phyloP scores from a whole-genome alignment of 257 asterid species.

The Salvia miltiorrhiza region DNA sequence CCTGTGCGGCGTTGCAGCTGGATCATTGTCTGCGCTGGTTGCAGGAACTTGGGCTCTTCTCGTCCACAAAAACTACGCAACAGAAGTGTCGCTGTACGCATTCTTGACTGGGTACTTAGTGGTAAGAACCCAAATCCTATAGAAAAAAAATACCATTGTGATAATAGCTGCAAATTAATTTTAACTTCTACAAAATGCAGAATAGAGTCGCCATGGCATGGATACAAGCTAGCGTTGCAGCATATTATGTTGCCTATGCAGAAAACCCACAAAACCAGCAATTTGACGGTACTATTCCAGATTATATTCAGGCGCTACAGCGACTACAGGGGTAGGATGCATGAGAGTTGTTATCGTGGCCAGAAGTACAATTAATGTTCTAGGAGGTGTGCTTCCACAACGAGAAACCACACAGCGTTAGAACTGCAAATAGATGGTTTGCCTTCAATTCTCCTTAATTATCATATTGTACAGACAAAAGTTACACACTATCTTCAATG shows the following conservation, averaged over 20 bases:
- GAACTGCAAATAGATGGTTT: not conserved
- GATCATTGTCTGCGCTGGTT: slow-evolving; percentile 38
- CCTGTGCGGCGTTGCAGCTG: slow-evolving; percentile 42
- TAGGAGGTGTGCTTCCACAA: not conserved
- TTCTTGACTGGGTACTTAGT: slow-evolving; percentile 46
- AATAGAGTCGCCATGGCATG: slow-evolving; percentile 49
- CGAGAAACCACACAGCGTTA: not conserved
- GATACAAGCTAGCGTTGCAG: slow-evolving; percentile 48
- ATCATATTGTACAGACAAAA: not conserved
- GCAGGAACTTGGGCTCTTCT: slow-evolving; percentile 44
- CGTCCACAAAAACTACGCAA: slow-evolving; percentile 33
- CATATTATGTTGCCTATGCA: slow-evolving; percentile 50
- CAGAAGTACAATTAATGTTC: not conserved
- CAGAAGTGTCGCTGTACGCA: slow-evolving; percentile 38
- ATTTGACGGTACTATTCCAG: slow-evolving; percentile 38
- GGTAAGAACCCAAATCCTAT: slow-evolving; percentile 27
- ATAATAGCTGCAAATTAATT: not conserved
- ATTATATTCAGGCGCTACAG: slow-evolving; percentile 23
- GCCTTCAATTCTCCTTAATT: not conserved
- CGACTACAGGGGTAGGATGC: slow-evolving; percentile 31
- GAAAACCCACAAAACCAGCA: slow-evolving; percentile 49
- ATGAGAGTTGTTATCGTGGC: not conserved
- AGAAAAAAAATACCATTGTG: not conserved
- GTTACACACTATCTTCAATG: not conserved
- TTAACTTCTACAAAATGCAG: slow-evolving; percentile 34